Evolutionary conservation across 139 green algal species (phyloP), one percentile per base, ranked within the genome.

Genomic region (Chlamydomonas eustigma): DNA sequence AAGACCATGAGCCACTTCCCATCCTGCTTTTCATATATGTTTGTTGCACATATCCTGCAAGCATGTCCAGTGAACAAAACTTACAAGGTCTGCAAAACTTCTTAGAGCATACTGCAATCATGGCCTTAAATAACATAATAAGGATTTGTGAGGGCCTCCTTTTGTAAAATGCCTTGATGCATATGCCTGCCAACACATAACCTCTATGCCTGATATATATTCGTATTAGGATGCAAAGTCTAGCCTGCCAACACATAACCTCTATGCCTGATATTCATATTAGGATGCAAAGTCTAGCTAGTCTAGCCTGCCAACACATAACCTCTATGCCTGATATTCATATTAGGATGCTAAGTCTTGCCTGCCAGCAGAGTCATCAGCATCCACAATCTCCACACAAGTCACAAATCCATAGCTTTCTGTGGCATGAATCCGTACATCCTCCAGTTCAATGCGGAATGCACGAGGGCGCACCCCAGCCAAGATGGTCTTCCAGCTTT

Each of bases 11-110:
- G 81, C 92, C 92, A 97, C 2, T 81, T 51, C 18, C 89, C 90
- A 32, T 81, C 71, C 63, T 95, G 88, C 81, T 90, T 90, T 72
- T 97, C 89, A 82, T 96, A 97, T 0, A 97, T 78, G 73, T 97
- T 97, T 51, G 92, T 97, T 24, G 92, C 92, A 2, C 81, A 66
- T 0, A 93, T 87, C 76, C 91, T 91, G 80, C 37, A 75, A 37
- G 65, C 22, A 73, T 44, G 63, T 6, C 12, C 52, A 25, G n/a
- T 44, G 51, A 24, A 37, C 69, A 37, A 22, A 75, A 58, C 58
- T 1, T 34, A 34, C 31, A 35, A 51, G 31, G 3, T 37, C 51
- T 31, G 4, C 22, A 39, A 77, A 44, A 31, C 25, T 28, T 24
- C 8, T 24, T 12, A 71, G 2, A 34, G 70, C 5, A 44, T 12